phyloP scores from a whole-genome alignment of 768 basidiomycete species.

The Kwoniella sp. region DNA sequence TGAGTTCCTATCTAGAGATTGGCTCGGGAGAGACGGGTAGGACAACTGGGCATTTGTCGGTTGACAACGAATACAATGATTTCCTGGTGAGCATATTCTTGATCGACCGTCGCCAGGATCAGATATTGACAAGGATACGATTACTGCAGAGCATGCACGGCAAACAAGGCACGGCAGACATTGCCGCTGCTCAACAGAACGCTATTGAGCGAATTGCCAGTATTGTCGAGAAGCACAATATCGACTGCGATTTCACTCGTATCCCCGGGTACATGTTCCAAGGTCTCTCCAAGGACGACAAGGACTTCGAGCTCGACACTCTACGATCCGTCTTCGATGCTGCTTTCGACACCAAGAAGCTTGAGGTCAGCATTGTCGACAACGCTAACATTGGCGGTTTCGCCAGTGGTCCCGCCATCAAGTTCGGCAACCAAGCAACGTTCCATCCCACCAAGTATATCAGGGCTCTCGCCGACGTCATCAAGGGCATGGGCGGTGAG shows the following conservation, averaged over 20 bases:
- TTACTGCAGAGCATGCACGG: slow-evolving; percentile 29
- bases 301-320: slow-evolving; percentile 22
- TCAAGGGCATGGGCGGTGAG: slow-evolving; percentile 28
- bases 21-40: slow-evolving; percentile 35
- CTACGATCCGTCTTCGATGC: slow-evolving; percentile 25
- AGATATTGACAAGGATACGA: too few species aligned
- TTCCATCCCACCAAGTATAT: slow-evolving; percentile 39
- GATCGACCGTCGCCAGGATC: too few species aligned
- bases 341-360: slow-evolving; percentile 62
- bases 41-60: slow-evolving; percentile 32
- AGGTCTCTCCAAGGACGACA: slow-evolving; percentile 13
- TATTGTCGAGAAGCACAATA: slow-evolving; percentile 32
- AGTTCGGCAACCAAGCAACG: slow-evolving; percentile 28
- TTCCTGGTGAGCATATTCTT: slow-evolving; percentile 21
- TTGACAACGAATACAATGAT: slow-evolving; percentile 34
- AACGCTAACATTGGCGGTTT: slow-evolving; percentile 75
- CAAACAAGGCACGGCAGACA: slow-evolving; percentile 23
- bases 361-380: slow-evolving; percentile 62
- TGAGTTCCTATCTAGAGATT: slow-evolving; percentile 17
- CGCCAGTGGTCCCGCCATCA: slow-evolving; percentile 39
- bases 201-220: slow-evolving; percentile 33
- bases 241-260: slow-evolving; percentile 32
- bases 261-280: slow-evolving; percentile 37
- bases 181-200: slow-evolving; percentile 32
- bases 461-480: slow-evolving; percentile 20